Evolutionary conservation across 1,284 basidiomycete species (phyloP).

Genomic region (Fomes fomentarius): DNA sequence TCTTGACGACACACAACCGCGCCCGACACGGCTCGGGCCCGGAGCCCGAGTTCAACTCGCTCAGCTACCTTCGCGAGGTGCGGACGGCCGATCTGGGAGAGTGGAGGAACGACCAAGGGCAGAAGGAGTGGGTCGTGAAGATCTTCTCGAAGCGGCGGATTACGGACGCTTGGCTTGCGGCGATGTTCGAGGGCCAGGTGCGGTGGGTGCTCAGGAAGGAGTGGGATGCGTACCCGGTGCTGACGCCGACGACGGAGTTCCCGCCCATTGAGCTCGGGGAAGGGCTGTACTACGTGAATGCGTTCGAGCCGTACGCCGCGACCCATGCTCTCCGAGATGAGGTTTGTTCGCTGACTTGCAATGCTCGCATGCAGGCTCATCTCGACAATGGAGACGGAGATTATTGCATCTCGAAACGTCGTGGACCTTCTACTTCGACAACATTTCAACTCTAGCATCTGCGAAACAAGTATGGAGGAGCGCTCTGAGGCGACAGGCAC

Average conservation of each 20-base stretch:
- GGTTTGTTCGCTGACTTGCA: conserved; percentile 10
- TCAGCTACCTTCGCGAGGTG: conserved; percentile 81
- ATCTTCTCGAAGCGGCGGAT: conserved; percentile 80
- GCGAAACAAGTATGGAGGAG: conserved; percentile 35
- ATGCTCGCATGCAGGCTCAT: conserved; percentile 54
- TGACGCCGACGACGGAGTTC: conserved; percentile 70
- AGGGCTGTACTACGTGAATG: conserved; percentile 88
- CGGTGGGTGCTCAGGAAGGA: conserved; percentile 86
- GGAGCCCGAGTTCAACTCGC: conserved; percentile 84
- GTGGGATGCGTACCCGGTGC: conserved; percentile 79
- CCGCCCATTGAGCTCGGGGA: conserved; percentile 76
- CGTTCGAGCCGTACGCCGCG: conserved; percentile 70
- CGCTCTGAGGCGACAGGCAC: conserved; percentile 20
- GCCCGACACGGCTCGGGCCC: conserved; percentile 47
- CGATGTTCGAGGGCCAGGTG: conserved; percentile 70
- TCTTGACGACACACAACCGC: conserved; percentile 76
- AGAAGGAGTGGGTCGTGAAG: conserved; percentile 71
- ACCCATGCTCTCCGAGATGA: neutral
- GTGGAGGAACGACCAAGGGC: conserved; percentile 23
- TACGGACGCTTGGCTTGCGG: conserved; percentile 68
- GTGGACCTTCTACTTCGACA: conserved; percentile 78
- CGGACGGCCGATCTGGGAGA: conserved; percentile 31
- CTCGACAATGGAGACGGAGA: conserved; percentile 92
- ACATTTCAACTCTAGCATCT: conserved; percentile 66
- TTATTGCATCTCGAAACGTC: conserved; percentile 80